Base-by-base conservation (phyloP, 2,329 filamentous ascomycete species). In the Colletotrichum sp. region DNA sequence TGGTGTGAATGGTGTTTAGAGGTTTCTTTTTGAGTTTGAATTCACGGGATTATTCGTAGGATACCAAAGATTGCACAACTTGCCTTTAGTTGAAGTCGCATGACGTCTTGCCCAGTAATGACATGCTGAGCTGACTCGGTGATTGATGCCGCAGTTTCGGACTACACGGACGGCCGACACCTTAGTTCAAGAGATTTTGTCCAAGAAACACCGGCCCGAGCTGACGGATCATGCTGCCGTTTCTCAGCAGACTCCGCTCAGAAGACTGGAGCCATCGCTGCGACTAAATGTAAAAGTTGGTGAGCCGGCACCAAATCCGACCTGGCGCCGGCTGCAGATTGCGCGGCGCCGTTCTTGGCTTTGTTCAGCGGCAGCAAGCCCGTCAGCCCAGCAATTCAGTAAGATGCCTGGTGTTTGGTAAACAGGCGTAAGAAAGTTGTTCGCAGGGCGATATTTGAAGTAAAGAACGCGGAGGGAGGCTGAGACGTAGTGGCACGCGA, bases 1-100 rank as follows among this genome's bases (percentile, higher is more conserved):
- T 75, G 77, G 75, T 71, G 57, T 72, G 58, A 67, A 77, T 24
- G 74, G 76, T 74, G 71, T 77, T 77, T 77, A 68, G 74, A 74
- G 71, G 70, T 76, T 74, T 76, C 36, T 67, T 73, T 75, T 74
- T 58, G 36, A 76, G 64, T 74, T 74, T 74, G 70, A 76, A 48
- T 70, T 73, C 34, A 69, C 32, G 71, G 71, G 71, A 38, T 72
- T 67, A 32, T 69, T 55, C 21, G 58, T 65, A 69, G 34, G 16
- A 58, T 69, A 36, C 30, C 58, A 69, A 38, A 43, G n/a, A 36
- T 43, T 43, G 30, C 36, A 24, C 24, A 36, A 52, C 43, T 52
- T 52, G n/a, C 43, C n/a, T 24, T 52, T 52, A 21, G 43, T 52
- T 52, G 43, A 52, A 24, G 43, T 52, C n/a, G n/a, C n/a, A 52